Conservation (phyloP, 129 eudicot species). For the Centrapalus pauciflorus region DNA sequence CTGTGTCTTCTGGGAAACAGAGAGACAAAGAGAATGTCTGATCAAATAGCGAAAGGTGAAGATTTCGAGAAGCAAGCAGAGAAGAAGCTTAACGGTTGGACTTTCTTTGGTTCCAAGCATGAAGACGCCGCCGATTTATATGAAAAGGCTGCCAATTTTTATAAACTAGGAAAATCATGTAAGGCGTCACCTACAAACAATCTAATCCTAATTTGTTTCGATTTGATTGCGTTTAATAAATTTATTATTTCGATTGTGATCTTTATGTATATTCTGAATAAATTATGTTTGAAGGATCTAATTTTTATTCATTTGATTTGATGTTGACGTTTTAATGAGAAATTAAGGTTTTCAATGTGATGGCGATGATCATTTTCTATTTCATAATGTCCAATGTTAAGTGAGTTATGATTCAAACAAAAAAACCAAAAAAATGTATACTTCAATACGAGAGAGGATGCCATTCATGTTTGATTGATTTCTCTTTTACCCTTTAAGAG, state of each 20-base stretch:
- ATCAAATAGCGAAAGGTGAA: constrained; percentile 60
- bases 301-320: constrained; percentile 7
- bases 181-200: background rate
- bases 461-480: background rate
- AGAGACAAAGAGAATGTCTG: constrained; percentile 41
- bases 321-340: background rate
- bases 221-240: background rate
- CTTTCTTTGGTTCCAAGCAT: constrained; percentile 66
- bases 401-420: background rate
- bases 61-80: constrained; percentile 82
- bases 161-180: constrained; percentile 88
- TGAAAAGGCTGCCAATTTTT: constrained; percentile 79
- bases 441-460: background rate
- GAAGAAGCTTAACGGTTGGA: constrained; percentile 81
- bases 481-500: background rate
- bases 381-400: background rate
- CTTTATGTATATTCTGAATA: background rate
- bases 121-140: constrained; percentile 87
- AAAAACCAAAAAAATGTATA: background rate
- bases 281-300: constrained; percentile 1
- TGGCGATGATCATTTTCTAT: background rate
- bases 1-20: constrained; percentile 7
- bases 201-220: background rate
- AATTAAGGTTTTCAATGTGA: constrained; percentile 1
- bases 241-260: background rate